Evolutionary conservation across 306 rosid species (phyloP).

Genomic region (Dalbergia cultrata): DNA sequence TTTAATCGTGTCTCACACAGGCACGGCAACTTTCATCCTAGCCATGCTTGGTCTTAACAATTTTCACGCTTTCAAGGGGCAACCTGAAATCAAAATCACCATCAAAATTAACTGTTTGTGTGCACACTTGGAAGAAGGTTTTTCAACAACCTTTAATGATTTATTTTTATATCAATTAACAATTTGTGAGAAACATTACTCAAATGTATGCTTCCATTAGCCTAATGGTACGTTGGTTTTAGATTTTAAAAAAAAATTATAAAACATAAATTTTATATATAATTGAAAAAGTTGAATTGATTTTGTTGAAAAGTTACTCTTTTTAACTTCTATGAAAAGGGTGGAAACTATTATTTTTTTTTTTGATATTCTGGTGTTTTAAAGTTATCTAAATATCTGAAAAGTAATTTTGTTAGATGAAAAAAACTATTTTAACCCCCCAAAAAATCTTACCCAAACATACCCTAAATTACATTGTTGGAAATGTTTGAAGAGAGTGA

Average conservation of each 20-base stretch:
- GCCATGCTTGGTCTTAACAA: conserved; percentile 33
- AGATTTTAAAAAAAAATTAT: too few species aligned
- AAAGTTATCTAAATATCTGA: too few species aligned
- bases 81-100: conserved; percentile 25
- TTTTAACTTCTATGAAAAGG: too few species aligned
- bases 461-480: not conserved
- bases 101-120: conserved; percentile 21
- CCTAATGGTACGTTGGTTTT: too few species aligned
- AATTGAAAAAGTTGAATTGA: too few species aligned
- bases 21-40: conserved; percentile 47
- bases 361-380: too few species aligned
- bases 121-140: conserved; percentile 47
- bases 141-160: conserved; percentile 12
- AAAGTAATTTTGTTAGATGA: too few species aligned
- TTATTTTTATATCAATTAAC: conserved; percentile 7
- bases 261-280: too few species aligned
- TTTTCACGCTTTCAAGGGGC: conserved; percentile 4
- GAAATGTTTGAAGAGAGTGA: conserved; percentile 35
- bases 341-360: too few species aligned
- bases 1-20: conserved; percentile 46
- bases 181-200: not conserved
- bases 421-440: too few species aligned
- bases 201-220: conserved; percentile 16
- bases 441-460: too few species aligned
- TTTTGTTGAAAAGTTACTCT: too few species aligned